These are phyloP conservation scores for Chenopodium quinoa DNA, from an alignment of 148 eudicot genomes.

Conservation along the genomic window DNA sequence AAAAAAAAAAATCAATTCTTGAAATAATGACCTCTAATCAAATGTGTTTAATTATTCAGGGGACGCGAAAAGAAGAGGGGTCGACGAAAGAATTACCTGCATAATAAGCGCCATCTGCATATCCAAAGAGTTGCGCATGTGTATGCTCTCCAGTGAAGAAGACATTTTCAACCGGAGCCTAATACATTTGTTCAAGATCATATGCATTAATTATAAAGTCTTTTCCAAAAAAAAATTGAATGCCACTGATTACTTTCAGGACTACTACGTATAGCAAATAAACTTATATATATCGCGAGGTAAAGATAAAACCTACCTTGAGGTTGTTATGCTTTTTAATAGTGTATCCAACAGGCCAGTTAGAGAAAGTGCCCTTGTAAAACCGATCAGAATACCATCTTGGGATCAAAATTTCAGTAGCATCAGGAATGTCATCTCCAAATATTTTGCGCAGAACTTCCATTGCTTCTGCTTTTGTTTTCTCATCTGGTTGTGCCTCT, in stretches of 20 bases:
- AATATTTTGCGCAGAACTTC: conserved; percentile 35
- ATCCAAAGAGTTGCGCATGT: conserved; percentile 26
- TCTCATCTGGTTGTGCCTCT: conserved; percentile 27
- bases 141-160: conserved; percentile 41
- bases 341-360: conserved; percentile 34
- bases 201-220: no score
- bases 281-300: no score
- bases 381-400: conserved; percentile 33
- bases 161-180: conserved; percentile 31
- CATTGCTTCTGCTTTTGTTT: conserved; percentile 31
- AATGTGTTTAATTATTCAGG: no score
- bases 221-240: no score
- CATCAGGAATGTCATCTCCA: conserved; percentile 33
- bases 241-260: no score
- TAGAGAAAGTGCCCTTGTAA: conserved; percentile 27
- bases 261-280: no score
- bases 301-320: conserved; percentile 14
- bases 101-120: conserved; percentile 33
- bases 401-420: conserved; percentile 23
- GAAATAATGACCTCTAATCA: no score
- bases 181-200: not conserved
- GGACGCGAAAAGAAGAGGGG: no score
- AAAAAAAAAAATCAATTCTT: no score
- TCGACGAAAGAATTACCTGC: conserved; percentile 17
- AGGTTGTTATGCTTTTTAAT: conserved; percentile 19